Evolutionary conservation across 306 rosid species (phyloP), one percentile per base, ranked within the genome.

Genomic region (Pyrus communis): DNA sequence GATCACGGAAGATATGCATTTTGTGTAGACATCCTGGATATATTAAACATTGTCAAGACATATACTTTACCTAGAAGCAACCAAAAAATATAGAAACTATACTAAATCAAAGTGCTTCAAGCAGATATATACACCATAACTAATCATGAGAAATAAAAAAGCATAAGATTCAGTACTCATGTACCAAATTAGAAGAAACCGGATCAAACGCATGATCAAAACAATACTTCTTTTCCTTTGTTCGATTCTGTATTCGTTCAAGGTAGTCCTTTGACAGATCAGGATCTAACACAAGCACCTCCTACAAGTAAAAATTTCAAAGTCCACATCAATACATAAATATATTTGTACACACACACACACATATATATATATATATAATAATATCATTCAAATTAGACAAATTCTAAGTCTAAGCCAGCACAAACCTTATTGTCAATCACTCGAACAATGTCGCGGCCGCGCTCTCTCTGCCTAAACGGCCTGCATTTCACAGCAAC

Each of bases 401-500:
- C 42, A 38, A 7, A 75, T 22, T 19, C 60, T 19, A 61, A 78
- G 15, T n/a, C 63, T 14, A 60, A 78, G 68, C 22, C 61, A 54
- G 40, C 55, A 42, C 64, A 52, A 69, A 88, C 92, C 92, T 86
- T 88, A 61, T 69, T 77, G 57, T 86, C 90, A 58, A 78, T 80
- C 4, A 86, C 92, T 77, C 86, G 78, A 30, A 88, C 88, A 78
- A 88, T 88, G 79, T 84, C 81, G 27, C 92, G 90, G 18, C 90
- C 87, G n/a, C 77, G 87, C 57, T 84, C 87, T 70, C 78, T 82
- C 80, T 67, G 84, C 35, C 76, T 71, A 10, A 78, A 68, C 5
- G 87, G 87, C 79, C 92, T 81, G 81, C 92, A 84, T 86, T 88
- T 88, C 54, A 88, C 88, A 4, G 88, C 92, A 30, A 88, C 92